These are phyloP conservation scores for Cenchrus fungigraminus DNA, from an alignment of 176 grass and related monocot genomes.

Conservation along the genomic window DNA sequence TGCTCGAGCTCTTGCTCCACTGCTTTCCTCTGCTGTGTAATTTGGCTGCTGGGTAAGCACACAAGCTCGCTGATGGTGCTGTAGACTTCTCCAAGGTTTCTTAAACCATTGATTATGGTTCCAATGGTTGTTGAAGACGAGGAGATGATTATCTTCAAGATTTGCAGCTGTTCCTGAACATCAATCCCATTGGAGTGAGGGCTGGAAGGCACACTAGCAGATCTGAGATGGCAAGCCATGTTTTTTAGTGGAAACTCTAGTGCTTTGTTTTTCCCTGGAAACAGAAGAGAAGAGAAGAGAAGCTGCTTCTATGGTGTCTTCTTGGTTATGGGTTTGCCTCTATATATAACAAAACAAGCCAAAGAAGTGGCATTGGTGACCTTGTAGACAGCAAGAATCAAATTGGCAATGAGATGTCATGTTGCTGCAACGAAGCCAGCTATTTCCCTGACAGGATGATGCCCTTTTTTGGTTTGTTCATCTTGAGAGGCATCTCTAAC, in stretches of 20 bases:
- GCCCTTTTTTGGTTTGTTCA: background rate
- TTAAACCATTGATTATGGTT: slow-evolving; percentile 20
- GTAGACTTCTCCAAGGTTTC: slow-evolving; percentile 26
- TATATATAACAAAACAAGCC: background rate
- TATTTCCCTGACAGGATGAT: background rate
- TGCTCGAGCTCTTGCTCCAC: background rate
- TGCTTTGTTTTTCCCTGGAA: background rate
- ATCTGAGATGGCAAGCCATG: slow-evolving; percentile 54
- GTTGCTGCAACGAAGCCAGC: slow-evolving; percentile 22
- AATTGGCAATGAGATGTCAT: background rate
- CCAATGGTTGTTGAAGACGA: background rate
- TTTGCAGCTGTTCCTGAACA: slow-evolving; percentile 40
- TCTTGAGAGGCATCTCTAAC: background rate
- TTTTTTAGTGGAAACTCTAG: background rate
- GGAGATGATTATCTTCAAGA: slow-evolving; percentile 1
- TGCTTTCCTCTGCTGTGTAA: background rate
- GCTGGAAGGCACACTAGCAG: slow-evolving; percentile 35
- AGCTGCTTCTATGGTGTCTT: background rate
- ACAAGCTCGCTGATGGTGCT: background rate
- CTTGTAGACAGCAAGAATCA: background rate
- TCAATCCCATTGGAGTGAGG: background rate
- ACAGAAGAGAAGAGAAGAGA: background rate
- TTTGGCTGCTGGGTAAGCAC: slow-evolving; percentile 7
- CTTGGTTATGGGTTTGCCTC: background rate
- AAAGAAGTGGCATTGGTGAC: background rate